phyloP scores from a whole-genome alignment of 805 yeast species.

The Metschnikowia orientalis region DNA sequence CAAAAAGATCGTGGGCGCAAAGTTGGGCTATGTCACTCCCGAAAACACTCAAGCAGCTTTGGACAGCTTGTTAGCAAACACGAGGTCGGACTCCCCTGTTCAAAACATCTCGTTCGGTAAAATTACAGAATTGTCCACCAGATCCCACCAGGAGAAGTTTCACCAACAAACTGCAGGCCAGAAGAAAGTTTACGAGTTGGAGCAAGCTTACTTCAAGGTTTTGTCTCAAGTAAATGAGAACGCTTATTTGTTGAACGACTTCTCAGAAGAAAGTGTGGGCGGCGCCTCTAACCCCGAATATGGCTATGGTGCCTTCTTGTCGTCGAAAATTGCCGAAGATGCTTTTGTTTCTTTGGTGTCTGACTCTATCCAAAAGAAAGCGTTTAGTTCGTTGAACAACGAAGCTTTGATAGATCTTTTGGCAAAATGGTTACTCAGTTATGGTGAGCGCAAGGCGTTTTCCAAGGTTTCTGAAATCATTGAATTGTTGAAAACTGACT shows the following conservation, averaged over 20 bases:
- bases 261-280: conserved; percentile 42
- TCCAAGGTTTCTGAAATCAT: conserved; percentile 31
- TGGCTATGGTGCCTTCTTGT: conserved; percentile 76
- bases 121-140: conserved; percentile 27
- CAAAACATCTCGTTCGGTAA: conserved; percentile 63
- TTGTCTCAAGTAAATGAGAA: conserved; percentile 61
- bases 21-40: conserved; percentile 46
- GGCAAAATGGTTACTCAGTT: conserved; percentile 65
- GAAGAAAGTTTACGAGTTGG: conserved; percentile 50
- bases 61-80: conserved; percentile 47
- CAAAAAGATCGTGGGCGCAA: conserved; percentile 48
- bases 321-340: conserved; percentile 47
- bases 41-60: conserved; percentile 41
- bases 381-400: conserved; percentile 41
- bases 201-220: conserved; percentile 73
- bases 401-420: conserved; percentile 50
- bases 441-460: conserved; percentile 34
- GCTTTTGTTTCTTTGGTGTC: conserved; percentile 44
- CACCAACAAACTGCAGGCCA: conserved; percentile 33
- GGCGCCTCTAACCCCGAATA: conserved; percentile 66
- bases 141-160: conserved; percentile 22
- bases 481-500: conserved; percentile 36
- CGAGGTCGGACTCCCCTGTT: conserved; percentile 49
- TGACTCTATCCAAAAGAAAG: conserved; percentile 42
- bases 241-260: conserved; percentile 60